phyloP scores from a whole-genome alignment of 148 eudicot genomes.

The Silene uniflora region DNA sequence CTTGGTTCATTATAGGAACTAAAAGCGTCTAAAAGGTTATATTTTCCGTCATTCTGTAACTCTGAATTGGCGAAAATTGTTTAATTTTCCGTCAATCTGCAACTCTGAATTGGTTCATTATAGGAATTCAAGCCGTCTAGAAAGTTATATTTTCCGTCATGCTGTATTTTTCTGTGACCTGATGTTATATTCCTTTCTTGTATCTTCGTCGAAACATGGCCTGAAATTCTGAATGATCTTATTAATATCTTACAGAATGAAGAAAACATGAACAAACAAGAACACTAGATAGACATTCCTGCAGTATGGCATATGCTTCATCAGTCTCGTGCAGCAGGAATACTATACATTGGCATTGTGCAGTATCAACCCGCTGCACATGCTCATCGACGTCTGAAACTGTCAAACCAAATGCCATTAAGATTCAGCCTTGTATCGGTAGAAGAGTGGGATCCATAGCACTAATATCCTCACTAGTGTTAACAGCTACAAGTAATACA shows the following conservation, averaged over 20 bases:
- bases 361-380: conserved; percentile 13
- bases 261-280: conserved; percentile 11
- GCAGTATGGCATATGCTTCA: conserved; percentile 17
- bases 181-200: not conserved
- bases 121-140: too few relatives aligned
- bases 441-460: conserved; percentile 28
- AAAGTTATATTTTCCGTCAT: too few relatives aligned
- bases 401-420: not conserved
- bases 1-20: too few relatives aligned
- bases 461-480: conserved; percentile 13
- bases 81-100: too few relatives aligned
- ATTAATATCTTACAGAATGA: not conserved
- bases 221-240: not conserved
- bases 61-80: too few relatives aligned
- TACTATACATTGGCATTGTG: not conserved
- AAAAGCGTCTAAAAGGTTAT: too few relatives aligned
- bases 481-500: conserved; percentile 7
- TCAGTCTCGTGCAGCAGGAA: not conserved
- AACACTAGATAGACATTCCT: not conserved
- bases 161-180: too few relatives aligned
- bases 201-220: not conserved
- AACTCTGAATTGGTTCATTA: too few relatives aligned
- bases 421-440: conserved; percentile 8
- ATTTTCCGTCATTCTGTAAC: too few relatives aligned
- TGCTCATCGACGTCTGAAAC: not conserved